Base-by-base conservation (phyloP, 805 yeast genomes). In the Suhomyces emberorum region DNA sequence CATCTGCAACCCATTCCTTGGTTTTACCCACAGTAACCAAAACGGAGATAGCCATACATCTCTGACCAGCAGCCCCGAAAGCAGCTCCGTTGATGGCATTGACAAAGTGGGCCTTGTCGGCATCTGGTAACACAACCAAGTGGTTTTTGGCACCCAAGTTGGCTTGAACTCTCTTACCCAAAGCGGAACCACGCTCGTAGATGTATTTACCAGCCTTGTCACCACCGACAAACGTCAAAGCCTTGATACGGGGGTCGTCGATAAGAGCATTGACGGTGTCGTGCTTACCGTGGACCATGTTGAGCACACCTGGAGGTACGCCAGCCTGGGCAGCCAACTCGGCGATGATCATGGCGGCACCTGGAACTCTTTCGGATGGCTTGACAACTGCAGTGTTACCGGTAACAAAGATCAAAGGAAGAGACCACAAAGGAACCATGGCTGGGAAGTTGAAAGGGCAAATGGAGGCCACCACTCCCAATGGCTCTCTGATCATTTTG, bases 391-490 rank as follows among this genome's bases (percentile, higher is more conserved):
- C 72, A 27, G 88, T 78, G 68, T 83, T 83, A 45, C 91, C 91
- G 15, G 88, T 81, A 32, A 74, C 83, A 39, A 80, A 66, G 10
- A 75, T 64, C 45, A 79, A 66, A 6, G 85, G 85, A 38, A 79
- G 62, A 18, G 80, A 70, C 85, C 85, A 79, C 48, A 79, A 66
- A 7, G 83, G 83, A 48, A 84, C 85, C 91, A 83, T 83, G 29
- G 87, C 89, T 17, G 91, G 91, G 76, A 83, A 83, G 65, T 83
- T 83, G 69, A 83, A 83, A 15, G 91, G 91, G 46, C 83, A 77
- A 51, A 83, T 83, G 16, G 88, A 83, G 11, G 82, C 88, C 41
- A 83, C 76, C 6, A 83, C 85, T 21, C 91, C 91, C 42, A 82
- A 65, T 29, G 87, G 87, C 57, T 77, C 83, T 49, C 88, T 74